These are phyloP conservation scores for Delphinella strobiligena DNA, from an alignment of 2,329 filamentous ascomycete species.

Conservation along the genomic window DNA sequence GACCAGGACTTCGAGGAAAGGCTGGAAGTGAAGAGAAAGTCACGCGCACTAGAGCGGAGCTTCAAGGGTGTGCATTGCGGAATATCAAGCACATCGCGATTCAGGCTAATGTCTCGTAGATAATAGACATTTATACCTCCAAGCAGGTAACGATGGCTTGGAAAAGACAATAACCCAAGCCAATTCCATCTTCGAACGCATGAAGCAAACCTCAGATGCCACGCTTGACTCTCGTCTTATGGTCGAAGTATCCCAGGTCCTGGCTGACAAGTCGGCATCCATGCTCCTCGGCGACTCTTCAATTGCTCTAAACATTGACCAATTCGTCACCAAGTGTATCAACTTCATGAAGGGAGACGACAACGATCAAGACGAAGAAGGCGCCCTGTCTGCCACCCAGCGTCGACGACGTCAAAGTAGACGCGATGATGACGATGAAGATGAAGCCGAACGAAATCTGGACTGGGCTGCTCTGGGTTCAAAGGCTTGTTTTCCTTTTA, in stretches of 20 bases:
- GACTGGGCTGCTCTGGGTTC: conserved; percentile 80
- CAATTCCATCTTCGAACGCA: conserved; percentile 50
- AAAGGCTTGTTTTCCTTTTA: conserved; percentile 61
- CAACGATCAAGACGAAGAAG: conserved; percentile 40
- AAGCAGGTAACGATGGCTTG: conserved; percentile 51
- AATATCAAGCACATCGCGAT: too few relatives aligned
- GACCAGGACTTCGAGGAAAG: conserved; percentile 68
- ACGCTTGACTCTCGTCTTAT: conserved; percentile 81
- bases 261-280: conserved; percentile 64
- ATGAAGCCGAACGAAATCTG: conserved; percentile 54
- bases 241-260: conserved; percentile 67
- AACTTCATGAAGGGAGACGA: conserved; percentile 65
- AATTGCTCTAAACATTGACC: conserved; percentile 74
- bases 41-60: conserved; percentile 54
- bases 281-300: conserved; percentile 61
- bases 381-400: conserved; percentile 11
- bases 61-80: conserved; percentile 42
- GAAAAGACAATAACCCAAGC: conserved; percentile 26
- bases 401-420: conserved; percentile 9
- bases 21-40: conserved; percentile 54
- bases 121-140: conserved; percentile 59
- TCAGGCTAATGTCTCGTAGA: conserved; percentile 33
- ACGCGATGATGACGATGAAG: conserved; percentile 41
- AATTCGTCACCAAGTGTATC: conserved; percentile 84
- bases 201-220: conserved; percentile 78